These are phyloP conservation scores for Syzygium oleosum DNA, from an alignment of 345 rosid species.

Conservation along the genomic window DNA sequence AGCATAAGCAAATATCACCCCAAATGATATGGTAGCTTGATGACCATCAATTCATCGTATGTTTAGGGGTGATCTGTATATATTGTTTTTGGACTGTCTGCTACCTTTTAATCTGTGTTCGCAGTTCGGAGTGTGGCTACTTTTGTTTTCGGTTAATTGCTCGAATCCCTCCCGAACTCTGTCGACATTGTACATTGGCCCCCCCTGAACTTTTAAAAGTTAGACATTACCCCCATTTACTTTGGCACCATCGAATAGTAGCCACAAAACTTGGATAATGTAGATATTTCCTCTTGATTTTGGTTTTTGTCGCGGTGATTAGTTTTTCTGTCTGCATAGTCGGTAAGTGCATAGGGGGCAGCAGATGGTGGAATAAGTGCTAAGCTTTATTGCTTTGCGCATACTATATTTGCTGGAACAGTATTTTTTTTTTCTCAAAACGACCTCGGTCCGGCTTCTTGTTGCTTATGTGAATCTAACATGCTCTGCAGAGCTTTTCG, in stretches of 20 bases:
- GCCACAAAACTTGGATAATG: background rate
- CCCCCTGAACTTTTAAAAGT: background rate
- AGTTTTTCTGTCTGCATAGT: background rate
- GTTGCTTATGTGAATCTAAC: background rate
- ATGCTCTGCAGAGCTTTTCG: slow-evolving; percentile 14
- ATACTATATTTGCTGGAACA: background rate
- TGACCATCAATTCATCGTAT: background rate
- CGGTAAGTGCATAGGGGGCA: background rate
- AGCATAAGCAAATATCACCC: background rate
- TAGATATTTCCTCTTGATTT: background rate
- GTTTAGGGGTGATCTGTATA: background rate
- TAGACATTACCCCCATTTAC: too few relatives aligned
- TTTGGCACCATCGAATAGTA: background rate
- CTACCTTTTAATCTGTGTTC: background rate
- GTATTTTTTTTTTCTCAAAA: background rate
- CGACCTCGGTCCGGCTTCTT: background rate
- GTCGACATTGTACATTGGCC: background rate
- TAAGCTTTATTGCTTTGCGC: background rate
- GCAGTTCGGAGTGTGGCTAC: background rate
- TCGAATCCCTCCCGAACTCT: background rate
- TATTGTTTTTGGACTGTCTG: background rate
- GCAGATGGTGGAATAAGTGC: background rate
- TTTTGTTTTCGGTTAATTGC: background rate
- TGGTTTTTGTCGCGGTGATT: fast-evolving
- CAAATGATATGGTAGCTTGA: background rate